Evolutionary conservation across 352 stramenopile species (phyloP).

Genomic region (Phytophthora fragariae): DNA sequence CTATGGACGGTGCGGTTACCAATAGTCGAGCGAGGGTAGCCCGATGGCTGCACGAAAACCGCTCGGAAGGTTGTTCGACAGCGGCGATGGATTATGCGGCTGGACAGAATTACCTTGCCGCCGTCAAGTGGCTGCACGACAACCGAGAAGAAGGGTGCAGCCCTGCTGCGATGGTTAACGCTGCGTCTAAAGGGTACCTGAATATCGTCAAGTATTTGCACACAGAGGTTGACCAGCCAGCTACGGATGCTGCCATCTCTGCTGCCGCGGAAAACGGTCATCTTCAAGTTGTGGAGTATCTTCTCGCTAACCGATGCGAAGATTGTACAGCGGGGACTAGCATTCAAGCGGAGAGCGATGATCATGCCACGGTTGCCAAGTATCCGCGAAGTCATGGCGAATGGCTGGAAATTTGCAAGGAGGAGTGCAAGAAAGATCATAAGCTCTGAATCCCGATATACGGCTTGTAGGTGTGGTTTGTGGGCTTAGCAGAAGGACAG

Average conservation of each 20-base stretch:
- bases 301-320: constrained; percentile 7
- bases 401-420: background rate
- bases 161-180: constrained; percentile 17
- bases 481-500: too few relatives aligned
- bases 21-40: constrained; percentile 11
- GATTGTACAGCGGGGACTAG: background rate
- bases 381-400: background rate
- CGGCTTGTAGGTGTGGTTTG: too few relatives aligned
- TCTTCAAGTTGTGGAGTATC: constrained; percentile 15
- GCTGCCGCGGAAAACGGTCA: constrained; percentile 20
- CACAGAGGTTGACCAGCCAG: constrained; percentile 4
- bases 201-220: constrained; percentile 35
- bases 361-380: too few relatives aligned
- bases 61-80: constrained; percentile 24
- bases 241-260: constrained; percentile 17
- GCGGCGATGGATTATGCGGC: constrained; percentile 27
- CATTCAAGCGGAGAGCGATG: background rate
- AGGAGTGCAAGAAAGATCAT: too few relatives aligned
- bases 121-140: constrained; percentile 25
- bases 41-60: constrained; percentile 22
- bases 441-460: too few relatives aligned
- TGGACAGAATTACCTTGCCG: constrained; percentile 4
- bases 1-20: constrained; percentile 17
- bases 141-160: constrained; percentile 26
- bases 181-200: constrained; percentile 24